A percentile compares a stretch with the other conserved stretches of the same genome.
Conservation (phyloP, 208 protist genomes). For the Leishmania braziliensis region DNA sequence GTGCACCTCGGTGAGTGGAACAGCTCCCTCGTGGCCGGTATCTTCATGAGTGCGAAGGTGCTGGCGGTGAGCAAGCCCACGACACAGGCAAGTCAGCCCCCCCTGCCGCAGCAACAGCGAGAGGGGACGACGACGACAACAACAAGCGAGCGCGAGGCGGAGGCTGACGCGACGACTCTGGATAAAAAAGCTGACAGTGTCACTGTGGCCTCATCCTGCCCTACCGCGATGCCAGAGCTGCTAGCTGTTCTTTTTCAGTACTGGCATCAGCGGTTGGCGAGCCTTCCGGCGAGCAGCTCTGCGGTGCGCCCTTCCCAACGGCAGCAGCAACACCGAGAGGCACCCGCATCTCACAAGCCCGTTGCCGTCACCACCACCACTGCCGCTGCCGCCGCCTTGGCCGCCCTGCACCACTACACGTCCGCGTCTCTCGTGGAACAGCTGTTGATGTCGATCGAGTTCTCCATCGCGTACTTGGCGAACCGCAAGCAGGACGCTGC, state of each 20-base stretch:
- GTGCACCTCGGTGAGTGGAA: conserved; percentile 19
- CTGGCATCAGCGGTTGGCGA: conserved; percentile 18
- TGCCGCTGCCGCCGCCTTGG: neutral
- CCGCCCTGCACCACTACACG: conserved; percentile 1
- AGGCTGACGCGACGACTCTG: neutral
- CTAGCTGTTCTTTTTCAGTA: conserved; percentile 20
- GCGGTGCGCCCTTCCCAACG: neutral
- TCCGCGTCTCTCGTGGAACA: conserved; percentile 17
- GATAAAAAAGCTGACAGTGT: neutral
- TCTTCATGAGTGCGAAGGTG: conserved; percentile 5
- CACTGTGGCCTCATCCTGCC: neutral
- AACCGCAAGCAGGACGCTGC: neutral
- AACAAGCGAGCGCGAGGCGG: neutral
- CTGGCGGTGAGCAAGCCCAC: neutral
- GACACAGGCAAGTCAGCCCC: neutral
- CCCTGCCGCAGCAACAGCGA: neutral
- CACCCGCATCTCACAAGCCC: neutral
- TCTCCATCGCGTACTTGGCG: conserved; percentile 18
- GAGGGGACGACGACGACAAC: neutral
- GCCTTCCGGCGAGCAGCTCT: neutral
- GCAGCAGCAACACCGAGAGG: neutral
- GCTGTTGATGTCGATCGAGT: conserved; percentile 26
- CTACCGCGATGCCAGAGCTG: conserved; percentile 6
- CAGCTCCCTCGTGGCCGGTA: conserved; percentile 6
- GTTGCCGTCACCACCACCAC: neutral